Evolutionary conservation across 176 grass and related monocot species (phyloP).

Genomic region (Saccharum spontaneum): DNA sequence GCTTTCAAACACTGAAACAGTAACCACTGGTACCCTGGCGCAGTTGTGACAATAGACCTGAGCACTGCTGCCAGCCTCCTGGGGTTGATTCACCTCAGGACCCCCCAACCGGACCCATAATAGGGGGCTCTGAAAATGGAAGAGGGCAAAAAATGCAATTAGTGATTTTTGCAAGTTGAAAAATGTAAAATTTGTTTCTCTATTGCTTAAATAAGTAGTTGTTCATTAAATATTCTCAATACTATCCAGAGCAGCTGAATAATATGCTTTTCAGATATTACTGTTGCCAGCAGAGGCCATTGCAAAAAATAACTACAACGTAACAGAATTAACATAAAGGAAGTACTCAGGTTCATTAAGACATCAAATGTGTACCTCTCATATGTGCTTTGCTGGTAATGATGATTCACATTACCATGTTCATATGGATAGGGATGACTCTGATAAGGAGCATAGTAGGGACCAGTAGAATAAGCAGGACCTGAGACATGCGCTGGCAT

Average conservation of each 20-base stretch:
- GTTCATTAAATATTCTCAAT: constrained; percentile 6
- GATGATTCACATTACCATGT: constrained; percentile 16
- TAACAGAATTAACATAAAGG: not conserved
- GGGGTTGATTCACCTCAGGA: not conserved
- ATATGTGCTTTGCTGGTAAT: constrained; percentile 32
- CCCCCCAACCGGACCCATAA: not conserved
- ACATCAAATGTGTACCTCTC: constrained; percentile 38
- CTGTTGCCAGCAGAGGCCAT: not conserved
- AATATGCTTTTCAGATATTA: not conserved
- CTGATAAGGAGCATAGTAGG: constrained; percentile 28
- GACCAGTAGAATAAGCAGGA: constrained; percentile 13
- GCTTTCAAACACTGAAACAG: not conserved
- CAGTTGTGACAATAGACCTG: not conserved
- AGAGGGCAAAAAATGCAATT: not conserved
- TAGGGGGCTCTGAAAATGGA: constrained; percentile 31
- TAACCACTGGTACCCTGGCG: constrained; percentile 7
- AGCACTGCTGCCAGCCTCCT: not conserved
- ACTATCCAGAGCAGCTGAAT: constrained; percentile 12
- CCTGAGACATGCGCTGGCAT: constrained; percentile 5
- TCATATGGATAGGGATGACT: constrained; percentile 36
- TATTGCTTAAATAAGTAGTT: constrained; percentile 1
- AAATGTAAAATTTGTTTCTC: not conserved
- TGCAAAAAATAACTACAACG: not conserved
- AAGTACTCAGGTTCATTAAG: constrained; percentile 2
- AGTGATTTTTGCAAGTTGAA: constrained; percentile 1